Base-by-base conservation (phyloP, 495 filamentous ascomycete species). In the Lasiosphaeria miniovina region DNA sequence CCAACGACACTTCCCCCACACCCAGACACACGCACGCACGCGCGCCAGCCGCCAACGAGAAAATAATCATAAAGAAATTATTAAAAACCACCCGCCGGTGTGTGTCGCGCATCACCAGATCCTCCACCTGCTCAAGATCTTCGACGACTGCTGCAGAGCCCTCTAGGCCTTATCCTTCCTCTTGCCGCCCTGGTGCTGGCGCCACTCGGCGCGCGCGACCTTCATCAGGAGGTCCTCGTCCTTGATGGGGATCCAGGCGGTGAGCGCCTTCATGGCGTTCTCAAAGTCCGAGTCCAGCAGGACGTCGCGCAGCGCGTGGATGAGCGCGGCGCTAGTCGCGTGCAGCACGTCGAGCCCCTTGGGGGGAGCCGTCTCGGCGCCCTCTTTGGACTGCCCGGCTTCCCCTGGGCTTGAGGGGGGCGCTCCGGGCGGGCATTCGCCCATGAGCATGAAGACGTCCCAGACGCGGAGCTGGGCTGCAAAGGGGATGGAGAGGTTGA, bases 381-480 rank as follows among this genome's bases (percentile, higher is more conserved):
- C 49, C 10, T 14, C 55, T 36, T 36, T 24, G 24, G 31, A 9
- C 1, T 17, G n/a, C n/a, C n/a, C 33, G 2, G n/a, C 52, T 52
- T 41, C 33, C 15, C 49, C 43, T 14, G 55, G 43, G 64, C 52
- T 5, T 3, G 68, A 63, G 17, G 70, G 45, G 43, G 52, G 64
- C 24, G 68, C 10, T 62, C 55, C 65, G 6, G 63, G 69, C 2
- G 67, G 59, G 32, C 80, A 77, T 64, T 96, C 93, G 49, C 94
- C 94, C 32, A 99, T 86, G 3, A 99, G 86, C 90, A 99, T 92
- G 75, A 99, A 98, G 1, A 96, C 90, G 67, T 99, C 94, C 94
- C 94, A 99, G 5, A 99, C 90, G 51, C 94, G 88, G n/a, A 99
- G 88, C 69, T 99, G 94, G 9, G 95, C 95, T 0, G 90, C 83